Conservation (phyloP, 2,329 filamentous ascomycete genomes). For the Tolypocladium endophyticum region DNA sequence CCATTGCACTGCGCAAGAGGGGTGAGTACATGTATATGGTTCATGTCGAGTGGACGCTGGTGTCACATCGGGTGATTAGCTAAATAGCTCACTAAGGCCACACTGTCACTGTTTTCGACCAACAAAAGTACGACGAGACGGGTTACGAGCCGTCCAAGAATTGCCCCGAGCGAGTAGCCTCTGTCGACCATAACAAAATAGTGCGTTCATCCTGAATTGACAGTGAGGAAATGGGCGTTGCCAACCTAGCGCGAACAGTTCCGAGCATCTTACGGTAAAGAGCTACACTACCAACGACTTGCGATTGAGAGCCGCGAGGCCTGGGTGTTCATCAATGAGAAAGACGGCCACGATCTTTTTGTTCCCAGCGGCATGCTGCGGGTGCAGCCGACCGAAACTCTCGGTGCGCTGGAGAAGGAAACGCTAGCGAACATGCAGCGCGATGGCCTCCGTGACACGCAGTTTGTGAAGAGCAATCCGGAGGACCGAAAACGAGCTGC, state of each 20-base stretch:
- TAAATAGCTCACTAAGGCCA: conserved; percentile 1
- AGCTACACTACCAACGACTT: conserved; percentile 14
- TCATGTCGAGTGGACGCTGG: neutral
- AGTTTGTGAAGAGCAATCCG: conserved; percentile 11
- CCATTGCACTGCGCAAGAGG: conserved; percentile 10
- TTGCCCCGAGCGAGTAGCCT: conserved; percentile 10
- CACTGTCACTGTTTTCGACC: conserved; percentile 11
- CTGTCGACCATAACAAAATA: conserved; percentile 16
- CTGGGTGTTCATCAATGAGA: conserved; percentile 11
- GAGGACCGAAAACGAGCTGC: conserved; percentile 9
- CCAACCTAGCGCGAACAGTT: conserved; percentile 6
- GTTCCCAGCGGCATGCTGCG: conserved; percentile 14
- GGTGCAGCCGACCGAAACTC: conserved; percentile 10
- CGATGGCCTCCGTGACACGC: conserved; percentile 10
- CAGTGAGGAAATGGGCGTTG: neutral
- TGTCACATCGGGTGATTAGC: neutral
- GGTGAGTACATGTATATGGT: conserved; percentile 4
- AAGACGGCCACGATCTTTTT: conserved; percentile 6
- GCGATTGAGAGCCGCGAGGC: conserved; percentile 12
- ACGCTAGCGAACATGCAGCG: conserved; percentile 13
- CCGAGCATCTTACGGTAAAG: conserved; percentile 12
- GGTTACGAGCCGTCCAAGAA: conserved; percentile 8
- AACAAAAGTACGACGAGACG: conserved; percentile 10
- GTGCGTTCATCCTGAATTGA: conserved; percentile 1
- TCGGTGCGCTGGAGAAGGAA: conserved; percentile 12